Percentiles rank a stretch among this genome's conserved stretches.
phyloP scores from a whole-genome alignment of 495 filamentous ascomycete species.

The Xanthoparmelia taractica region DNA sequence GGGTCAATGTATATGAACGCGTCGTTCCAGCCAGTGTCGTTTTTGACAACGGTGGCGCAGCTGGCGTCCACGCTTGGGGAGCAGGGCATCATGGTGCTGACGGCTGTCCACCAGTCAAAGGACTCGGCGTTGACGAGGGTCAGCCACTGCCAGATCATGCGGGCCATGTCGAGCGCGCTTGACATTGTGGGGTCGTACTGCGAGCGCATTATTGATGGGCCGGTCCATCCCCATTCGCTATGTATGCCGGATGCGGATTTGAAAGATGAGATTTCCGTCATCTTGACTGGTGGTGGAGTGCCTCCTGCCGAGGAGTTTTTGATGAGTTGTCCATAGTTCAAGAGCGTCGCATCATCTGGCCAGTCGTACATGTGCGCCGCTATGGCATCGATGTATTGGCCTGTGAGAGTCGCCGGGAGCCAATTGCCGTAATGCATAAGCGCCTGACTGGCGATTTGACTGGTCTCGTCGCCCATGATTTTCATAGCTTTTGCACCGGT shows the following conservation, averaged over 20 bases:
- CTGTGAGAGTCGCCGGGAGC: constrained; percentile 7
- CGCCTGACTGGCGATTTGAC: constrained; percentile 19
- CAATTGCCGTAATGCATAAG: constrained; percentile 10
- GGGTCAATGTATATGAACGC: constrained; percentile 16
- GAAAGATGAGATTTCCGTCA: constrained; percentile 20
- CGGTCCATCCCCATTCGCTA: constrained; percentile 11
- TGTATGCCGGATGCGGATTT: constrained; percentile 4
- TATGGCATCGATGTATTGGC: constrained; percentile 16
- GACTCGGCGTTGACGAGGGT: constrained; percentile 20
- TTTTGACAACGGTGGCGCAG: neutral
- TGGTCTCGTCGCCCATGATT: constrained; percentile 21
- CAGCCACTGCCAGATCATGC: constrained; percentile 19
- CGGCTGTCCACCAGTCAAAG: constrained; percentile 21
- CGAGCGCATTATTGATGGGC: neutral
- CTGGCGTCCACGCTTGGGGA: neutral
- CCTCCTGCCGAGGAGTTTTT: neutral
- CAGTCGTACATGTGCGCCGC: constrained; percentile 21
- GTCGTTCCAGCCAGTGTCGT: constrained; percentile 15
- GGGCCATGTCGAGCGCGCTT: constrained; percentile 19
- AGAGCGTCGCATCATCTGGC: constrained; percentile 19
- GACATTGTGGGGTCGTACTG: constrained; percentile 17
- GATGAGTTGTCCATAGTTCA: constrained; percentile 16
- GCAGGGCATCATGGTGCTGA: constrained; percentile 21
- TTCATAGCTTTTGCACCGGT: constrained; percentile 7
- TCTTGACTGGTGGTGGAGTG: constrained; percentile 14